Evolutionary conservation across 2,329 filamentous ascomycete species (phyloP).

Genomic region (Phialemoniopsis sp.): DNA sequence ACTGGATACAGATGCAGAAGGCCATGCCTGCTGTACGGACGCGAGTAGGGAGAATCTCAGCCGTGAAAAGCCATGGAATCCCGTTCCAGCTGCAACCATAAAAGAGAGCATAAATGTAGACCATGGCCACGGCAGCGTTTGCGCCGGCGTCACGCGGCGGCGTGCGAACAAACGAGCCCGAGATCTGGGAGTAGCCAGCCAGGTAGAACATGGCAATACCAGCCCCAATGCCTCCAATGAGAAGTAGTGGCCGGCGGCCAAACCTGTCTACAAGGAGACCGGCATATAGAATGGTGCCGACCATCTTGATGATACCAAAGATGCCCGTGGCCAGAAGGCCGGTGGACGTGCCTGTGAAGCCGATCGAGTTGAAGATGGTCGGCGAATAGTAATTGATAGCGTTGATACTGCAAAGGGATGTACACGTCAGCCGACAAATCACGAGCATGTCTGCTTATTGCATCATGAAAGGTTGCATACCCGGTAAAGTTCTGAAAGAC

Average conservation of each 20-base stretch:
- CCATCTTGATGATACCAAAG: slow-evolving; percentile 10
- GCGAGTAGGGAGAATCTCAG: slow-evolving; percentile 20
- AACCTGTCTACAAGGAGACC: slow-evolving; percentile 14
- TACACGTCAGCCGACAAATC: background rate
- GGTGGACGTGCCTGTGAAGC: slow-evolving; percentile 52
- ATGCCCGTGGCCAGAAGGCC: slow-evolving; percentile 60
- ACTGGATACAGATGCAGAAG: slow-evolving; percentile 20
- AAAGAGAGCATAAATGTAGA: slow-evolving; percentile 16
- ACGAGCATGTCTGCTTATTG: no score
- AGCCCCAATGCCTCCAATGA: slow-evolving; percentile 16
- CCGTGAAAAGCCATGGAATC: slow-evolving; percentile 17
- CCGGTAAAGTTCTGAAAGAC: background rate
- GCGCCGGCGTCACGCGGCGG: slow-evolving; percentile 12
- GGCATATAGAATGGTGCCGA: slow-evolving; percentile 11
- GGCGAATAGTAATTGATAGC: slow-evolving; percentile 63
- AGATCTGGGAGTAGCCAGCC: slow-evolving; percentile 15
- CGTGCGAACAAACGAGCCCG: slow-evolving; percentile 8
- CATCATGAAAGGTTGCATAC: background rate
- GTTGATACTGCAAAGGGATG: slow-evolving; percentile 53
- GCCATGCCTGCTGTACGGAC: slow-evolving; percentile 20
- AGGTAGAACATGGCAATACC: slow-evolving; percentile 27
- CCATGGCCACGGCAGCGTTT: slow-evolving; percentile 18
- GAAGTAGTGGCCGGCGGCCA: slow-evolving; percentile 13
- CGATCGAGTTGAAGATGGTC: slow-evolving; percentile 60
- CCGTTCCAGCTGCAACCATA: slow-evolving; percentile 18